Conservation (phyloP, 768 basidiomycete species). For the Leucocoprinus leucothites region DNA sequence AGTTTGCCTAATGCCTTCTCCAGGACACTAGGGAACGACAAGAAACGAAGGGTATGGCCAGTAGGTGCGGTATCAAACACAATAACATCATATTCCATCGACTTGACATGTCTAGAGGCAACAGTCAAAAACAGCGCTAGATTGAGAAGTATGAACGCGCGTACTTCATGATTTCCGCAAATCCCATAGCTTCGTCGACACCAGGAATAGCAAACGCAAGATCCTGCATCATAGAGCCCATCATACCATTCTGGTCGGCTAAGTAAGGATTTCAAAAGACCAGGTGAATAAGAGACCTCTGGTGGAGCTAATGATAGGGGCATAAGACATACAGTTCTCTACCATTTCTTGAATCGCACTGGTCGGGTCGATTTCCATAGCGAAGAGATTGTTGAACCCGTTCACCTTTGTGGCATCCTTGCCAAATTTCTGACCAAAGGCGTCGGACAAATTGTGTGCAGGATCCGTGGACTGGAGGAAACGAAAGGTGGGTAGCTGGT, state of each 20-base stretch:
- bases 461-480: conserved; percentile 90
- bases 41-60: conserved; percentile 95
- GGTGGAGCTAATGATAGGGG: neutral
- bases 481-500: neutral
- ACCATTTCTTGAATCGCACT: conserved; percentile 99
- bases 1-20: conserved; percentile 97
- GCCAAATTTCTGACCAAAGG: conserved; percentile 98
- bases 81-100: conserved; percentile 99
- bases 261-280: conserved; percentile 9
- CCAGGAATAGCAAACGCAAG: conserved; percentile 98
- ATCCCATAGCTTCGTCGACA: conserved; percentile 99
- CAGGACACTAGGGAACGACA: conserved; percentile 97
- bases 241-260: conserved; percentile 91
- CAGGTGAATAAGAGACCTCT: neutral
- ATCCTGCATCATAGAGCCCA: conserved; percentile 99
- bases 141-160: conserved; percentile 19
- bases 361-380: conserved; percentile 99
- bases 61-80: conserved; percentile 99
- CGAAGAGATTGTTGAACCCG: conserved; percentile 93
- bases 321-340: conserved; percentile 71
- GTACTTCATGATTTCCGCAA: conserved; percentile 99
- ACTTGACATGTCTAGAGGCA: conserved; percentile 87
- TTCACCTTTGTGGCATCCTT: conserved; percentile 99
- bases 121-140: neutral
- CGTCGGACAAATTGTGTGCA: conserved; percentile 98